Conservation (phyloP, 352 stramenopile genomes). For the Phytophthora aleatoria region DNA sequence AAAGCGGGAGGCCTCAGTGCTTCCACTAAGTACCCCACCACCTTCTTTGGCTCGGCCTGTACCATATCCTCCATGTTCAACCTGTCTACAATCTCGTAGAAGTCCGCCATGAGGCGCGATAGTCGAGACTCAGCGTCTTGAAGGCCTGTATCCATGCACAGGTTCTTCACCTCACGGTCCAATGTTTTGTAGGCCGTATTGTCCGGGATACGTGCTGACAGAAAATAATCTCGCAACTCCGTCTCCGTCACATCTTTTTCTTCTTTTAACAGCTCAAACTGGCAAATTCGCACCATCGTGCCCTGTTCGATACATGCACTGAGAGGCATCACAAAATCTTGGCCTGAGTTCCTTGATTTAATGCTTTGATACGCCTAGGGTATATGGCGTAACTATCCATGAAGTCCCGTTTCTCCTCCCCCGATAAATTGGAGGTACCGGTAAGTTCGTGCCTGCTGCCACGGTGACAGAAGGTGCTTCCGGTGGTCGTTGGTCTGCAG, state of each 20-base stretch:
- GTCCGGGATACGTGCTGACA: constrained; percentile 10
- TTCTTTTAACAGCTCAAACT: constrained; percentile 16
- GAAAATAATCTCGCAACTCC: constrained; percentile 15
- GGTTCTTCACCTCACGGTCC: constrained; percentile 8
- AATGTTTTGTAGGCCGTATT: constrained; percentile 19
- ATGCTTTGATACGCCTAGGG: constrained; percentile 6
- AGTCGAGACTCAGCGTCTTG: constrained; percentile 17
- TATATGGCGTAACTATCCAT: constrained; percentile 3
- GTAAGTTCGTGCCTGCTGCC: background rate
- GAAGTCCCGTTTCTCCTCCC: constrained; percentile 1
- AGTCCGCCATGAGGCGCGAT: constrained; percentile 4
- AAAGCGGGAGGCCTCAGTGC: background rate
- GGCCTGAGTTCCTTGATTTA: constrained; percentile 6
- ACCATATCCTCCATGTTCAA: constrained; percentile 5
- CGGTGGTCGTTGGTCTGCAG: background rate
- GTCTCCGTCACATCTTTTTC: constrained; percentile 10
- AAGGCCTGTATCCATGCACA: constrained; percentile 4
- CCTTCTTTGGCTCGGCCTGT: background rate
- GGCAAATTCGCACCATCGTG: constrained; percentile 11
- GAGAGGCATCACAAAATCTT: constrained; percentile 16
- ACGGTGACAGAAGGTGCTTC: background rate
- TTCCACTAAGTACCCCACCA: background rate
- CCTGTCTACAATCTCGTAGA: constrained; percentile 14
- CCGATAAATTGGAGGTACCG: background rate
- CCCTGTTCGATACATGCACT: constrained; percentile 15